These are phyloP conservation scores for Aureobasidium zeae DNA, from an alignment of 2,329 filamentous ascomycete genomes.

Conservation along the genomic window DNA sequence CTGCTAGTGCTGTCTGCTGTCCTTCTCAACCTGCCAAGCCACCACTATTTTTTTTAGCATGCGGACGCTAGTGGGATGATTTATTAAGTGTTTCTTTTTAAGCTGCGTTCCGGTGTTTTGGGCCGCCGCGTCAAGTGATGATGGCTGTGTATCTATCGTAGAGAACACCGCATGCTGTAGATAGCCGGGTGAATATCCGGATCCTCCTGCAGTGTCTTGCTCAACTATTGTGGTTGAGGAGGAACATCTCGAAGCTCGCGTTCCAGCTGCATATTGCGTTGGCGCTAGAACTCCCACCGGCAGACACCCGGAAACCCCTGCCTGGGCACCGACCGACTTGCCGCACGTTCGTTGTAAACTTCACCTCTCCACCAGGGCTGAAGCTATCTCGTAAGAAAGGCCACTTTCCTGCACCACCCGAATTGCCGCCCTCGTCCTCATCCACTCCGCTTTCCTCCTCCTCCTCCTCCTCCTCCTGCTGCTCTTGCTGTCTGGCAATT, in stretches of 20 bases:
- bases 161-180: no score
- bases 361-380: constrained; percentile 7
- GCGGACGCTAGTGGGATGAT: constrained; percentile 10
- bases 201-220: neutral
- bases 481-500: constrained; percentile 12
- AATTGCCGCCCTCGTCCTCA: constrained; percentile 11
- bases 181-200: constrained; percentile 10
- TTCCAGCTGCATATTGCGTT: constrained; percentile 12
- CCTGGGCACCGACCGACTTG: constrained; percentile 14
- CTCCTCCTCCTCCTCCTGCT: neutral
- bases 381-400: constrained; percentile 16
- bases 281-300: constrained; percentile 10
- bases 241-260: constrained; percentile 6
- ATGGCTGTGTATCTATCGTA: no score
- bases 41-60: constrained; percentile 11
- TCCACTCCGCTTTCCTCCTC: no score
- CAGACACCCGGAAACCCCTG: constrained; percentile 7
- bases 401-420: constrained; percentile 15
- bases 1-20: no score
- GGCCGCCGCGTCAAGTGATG: no score
- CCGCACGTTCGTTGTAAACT: constrained; percentile 13
- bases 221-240: constrained; percentile 8
- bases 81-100: constrained; percentile 14
- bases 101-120: constrained; percentile 1
- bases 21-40: constrained; percentile 11